Conservation (phyloP, 2,329 filamentous ascomycete genomes). For the Penicillium sp. region DNA sequence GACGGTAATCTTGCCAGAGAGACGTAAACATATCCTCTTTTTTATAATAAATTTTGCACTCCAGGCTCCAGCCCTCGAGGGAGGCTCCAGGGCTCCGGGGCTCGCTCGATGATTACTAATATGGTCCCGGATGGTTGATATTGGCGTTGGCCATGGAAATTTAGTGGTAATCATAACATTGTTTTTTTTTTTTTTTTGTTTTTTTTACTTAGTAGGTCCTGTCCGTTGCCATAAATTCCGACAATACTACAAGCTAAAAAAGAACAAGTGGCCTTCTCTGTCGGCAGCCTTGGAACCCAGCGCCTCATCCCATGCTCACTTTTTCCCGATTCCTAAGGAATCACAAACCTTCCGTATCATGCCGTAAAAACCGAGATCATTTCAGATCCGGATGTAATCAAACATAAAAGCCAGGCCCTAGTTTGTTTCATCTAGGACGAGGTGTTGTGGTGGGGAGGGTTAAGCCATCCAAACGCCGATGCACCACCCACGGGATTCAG, state of each 20-base stretch:
- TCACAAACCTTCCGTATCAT: not conserved
- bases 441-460: conserved; percentile 39
- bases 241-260: not conserved
- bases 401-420: conserved; percentile 16
- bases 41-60: not conserved
- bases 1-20: not conserved
- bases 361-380: conserved; percentile 1
- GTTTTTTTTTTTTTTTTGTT: not conserved
- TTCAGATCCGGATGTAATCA: conserved; percentile 4
- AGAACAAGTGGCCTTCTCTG: not conserved
- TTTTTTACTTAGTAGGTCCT: not conserved
- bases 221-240: not conserved
- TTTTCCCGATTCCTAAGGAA: not conserved
- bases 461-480: conserved; percentile 93
- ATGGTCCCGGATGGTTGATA: not conserved
- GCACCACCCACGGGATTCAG: conserved; percentile 88
- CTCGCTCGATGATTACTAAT: not conserved
- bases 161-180: not conserved
- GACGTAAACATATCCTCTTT: too few species aligned
- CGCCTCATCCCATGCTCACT: not conserved
- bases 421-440: conserved; percentile 28
- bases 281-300: not conserved
- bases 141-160: not conserved
- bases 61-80: not conserved
- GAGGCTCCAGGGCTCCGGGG: not conserved